Percentiles rank a stretch among this genome's conserved stretches.
Conservation (phyloP, 2,329 filamentous ascomycete genomes). For the Claviceps quebecensis region DNA sequence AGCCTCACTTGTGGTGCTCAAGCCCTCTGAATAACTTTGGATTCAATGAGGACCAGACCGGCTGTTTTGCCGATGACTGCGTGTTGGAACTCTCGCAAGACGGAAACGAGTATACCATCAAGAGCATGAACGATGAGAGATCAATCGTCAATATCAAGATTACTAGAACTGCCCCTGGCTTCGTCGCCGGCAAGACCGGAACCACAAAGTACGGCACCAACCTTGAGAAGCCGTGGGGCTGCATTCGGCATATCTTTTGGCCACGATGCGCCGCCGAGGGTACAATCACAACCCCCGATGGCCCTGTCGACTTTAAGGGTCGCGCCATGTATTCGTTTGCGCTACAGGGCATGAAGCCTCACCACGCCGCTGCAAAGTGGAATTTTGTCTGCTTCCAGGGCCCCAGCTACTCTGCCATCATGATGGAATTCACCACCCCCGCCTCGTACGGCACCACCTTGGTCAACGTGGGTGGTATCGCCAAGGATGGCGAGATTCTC, state of each 20-base stretch:
- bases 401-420: slow-evolving; percentile 67
- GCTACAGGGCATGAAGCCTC: slow-evolving; percentile 96
- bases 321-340: slow-evolving; percentile 69
- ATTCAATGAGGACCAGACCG: slow-evolving; percentile 71
- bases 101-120: slow-evolving; percentile 71
- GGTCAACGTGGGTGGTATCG: slow-evolving; percentile 72
- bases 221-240: slow-evolving; percentile 73
- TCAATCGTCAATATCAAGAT: slow-evolving; percentile 79
- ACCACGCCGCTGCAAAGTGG: slow-evolving; percentile 86
- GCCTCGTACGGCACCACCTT: slow-evolving; percentile 78
- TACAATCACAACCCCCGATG: slow-evolving; percentile 68
- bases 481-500: slow-evolving; percentile 68
- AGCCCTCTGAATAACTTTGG: slow-evolving; percentile 64
- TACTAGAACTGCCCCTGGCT: slow-evolving; percentile 62
- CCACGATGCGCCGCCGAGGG: slow-evolving; percentile 72
- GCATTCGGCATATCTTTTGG: slow-evolving; percentile 90
- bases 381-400: slow-evolving; percentile 90
- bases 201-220: slow-evolving; percentile 80
- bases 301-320: slow-evolving; percentile 70
- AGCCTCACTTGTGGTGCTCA: slow-evolving; percentile 70
- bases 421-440: slow-evolving; percentile 96
- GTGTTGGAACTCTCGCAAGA: slow-evolving; percentile 78
- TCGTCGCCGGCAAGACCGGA: slow-evolving; percentile 73
- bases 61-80: slow-evolving; percentile 76
- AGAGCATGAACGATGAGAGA: slow-evolving; percentile 69